Evolutionary conservation across 148 eudicot genomes (phyloP).

Genomic region (Polygonum aviculare): DNA sequence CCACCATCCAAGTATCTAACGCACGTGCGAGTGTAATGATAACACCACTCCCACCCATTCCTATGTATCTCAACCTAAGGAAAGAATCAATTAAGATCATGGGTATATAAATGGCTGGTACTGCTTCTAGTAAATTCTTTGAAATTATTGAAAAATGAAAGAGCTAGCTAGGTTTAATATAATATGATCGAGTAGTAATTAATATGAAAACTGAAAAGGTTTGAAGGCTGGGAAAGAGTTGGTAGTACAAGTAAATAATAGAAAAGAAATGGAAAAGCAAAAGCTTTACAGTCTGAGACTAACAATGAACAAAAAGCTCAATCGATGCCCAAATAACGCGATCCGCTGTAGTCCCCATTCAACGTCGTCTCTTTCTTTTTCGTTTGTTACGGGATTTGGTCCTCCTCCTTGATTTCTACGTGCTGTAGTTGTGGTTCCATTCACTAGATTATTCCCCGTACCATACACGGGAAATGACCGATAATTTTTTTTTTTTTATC

Average conservation of each 20-base stretch:
- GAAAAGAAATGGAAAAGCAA: background rate
- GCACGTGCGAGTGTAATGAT: constrained; percentile 12
- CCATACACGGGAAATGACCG: too few species aligned
- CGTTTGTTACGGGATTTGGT: background rate
- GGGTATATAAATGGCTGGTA: background rate
- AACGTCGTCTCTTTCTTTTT: background rate
- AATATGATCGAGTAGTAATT: too few species aligned
- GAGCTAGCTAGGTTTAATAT: too few species aligned
- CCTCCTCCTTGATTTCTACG: background rate
- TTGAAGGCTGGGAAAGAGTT: background rate
- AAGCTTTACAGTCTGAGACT: background rate
- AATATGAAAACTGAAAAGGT: background rate
- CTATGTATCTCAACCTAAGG: background rate
- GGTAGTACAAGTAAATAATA: background rate
- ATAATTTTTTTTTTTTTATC: too few species aligned
- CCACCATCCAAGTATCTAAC: background rate
- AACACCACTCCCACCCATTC: constrained; percentile 1
- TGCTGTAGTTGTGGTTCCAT: background rate
- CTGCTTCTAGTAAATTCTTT: background rate
- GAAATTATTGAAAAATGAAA: too few species aligned
- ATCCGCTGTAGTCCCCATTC: constrained; percentile 11
- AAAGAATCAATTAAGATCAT: constrained; percentile 1
- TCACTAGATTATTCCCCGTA: too few species aligned
- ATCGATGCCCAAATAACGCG: constrained; percentile 13
- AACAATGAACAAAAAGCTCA: constrained; percentile 7